Evolutionary conservation across 495 filamentous ascomycete species (phyloP).

Genomic region (Annulohypoxylon nitens): DNA sequence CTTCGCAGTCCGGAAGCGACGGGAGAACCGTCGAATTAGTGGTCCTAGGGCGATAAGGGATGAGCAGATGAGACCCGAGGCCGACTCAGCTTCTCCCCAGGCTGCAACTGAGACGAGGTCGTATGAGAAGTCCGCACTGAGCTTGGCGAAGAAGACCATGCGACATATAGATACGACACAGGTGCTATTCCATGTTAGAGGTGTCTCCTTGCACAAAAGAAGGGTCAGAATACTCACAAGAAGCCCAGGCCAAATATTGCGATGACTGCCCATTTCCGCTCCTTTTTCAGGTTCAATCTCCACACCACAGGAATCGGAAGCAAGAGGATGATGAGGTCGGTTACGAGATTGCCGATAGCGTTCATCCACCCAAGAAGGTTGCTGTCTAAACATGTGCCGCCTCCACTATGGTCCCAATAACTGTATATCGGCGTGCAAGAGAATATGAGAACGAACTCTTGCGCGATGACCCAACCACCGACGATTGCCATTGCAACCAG

Average conservation of each 20-base stretch:
- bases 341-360: conserved; percentile 64
- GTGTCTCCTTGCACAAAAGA: neutral
- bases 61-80: conserved; percentile 43
- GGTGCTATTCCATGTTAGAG: conserved; percentile 34
- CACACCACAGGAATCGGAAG: conserved; percentile 66
- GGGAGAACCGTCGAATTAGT: conserved; percentile 34
- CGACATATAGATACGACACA: conserved; percentile 46
- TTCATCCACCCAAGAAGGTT: conserved; percentile 63
- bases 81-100: conserved; percentile 43
- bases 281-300: conserved; percentile 56
- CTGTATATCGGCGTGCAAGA: conserved; percentile 51
- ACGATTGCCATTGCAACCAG: conserved; percentile 29
- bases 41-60: conserved; percentile 40
- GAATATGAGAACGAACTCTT: conserved; percentile 49
- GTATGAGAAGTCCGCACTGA: conserved; percentile 34
- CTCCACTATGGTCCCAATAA: conserved; percentile 56
- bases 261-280: conserved; percentile 56
- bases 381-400: conserved; percentile 59
- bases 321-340: conserved; percentile 63
- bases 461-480: conserved; percentile 36
- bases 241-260: conserved; percentile 60
- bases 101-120: conserved; percentile 37
- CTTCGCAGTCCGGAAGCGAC: conserved; percentile 12
- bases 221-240: conserved; percentile 39
- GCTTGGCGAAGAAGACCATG: conserved; percentile 40